A percentile compares a stretch with the other conserved stretches of the same genome.
Conservation (phyloP, 176 grass and related monocot genomes). For the Thalia dealbata region DNA sequence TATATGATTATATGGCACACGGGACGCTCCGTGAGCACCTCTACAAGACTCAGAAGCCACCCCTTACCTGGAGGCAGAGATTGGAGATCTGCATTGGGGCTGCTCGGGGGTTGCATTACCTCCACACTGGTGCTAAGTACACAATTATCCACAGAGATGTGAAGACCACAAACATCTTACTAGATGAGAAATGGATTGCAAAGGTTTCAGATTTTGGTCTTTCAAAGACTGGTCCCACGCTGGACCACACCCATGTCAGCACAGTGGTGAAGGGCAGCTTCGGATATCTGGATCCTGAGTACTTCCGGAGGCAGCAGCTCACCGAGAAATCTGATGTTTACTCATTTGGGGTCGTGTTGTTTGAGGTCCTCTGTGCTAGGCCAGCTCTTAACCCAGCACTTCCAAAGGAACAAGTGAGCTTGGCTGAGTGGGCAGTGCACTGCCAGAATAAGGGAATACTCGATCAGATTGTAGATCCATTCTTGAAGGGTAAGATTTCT, state of each 20-base stretch:
- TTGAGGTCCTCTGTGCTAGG: slow-evolving; percentile 8
- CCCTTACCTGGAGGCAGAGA: slow-evolving; percentile 7
- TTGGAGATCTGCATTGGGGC: slow-evolving; percentile 15
- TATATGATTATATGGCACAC: slow-evolving; percentile 7
- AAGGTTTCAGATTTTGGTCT: slow-evolving; percentile 5
- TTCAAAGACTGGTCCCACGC: neutral
- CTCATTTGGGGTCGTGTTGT: slow-evolving; percentile 2
- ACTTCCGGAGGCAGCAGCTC: neutral
- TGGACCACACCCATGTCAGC: neutral
- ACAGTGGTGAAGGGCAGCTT: neutral
- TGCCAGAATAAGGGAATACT: neutral
- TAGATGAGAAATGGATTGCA: slow-evolving; percentile 1
- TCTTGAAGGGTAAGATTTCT: neutral
- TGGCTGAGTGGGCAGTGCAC: slow-evolving; percentile 1
- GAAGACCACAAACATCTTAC: slow-evolving; percentile 2
- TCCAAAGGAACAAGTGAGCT: slow-evolving; percentile 1
- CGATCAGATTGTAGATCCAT: neutral
- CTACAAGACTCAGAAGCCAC: neutral
- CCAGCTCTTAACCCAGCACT: neutral
- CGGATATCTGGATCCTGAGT: neutral
- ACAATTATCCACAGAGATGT: slow-evolving; percentile 7
- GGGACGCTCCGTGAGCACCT: neutral
- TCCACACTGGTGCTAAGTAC: slow-evolving; percentile 1
- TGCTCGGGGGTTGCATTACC: neutral
- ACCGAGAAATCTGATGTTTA: slow-evolving; percentile 8